A percentile compares a stretch with the other conserved stretches of the same genome.
These are phyloP conservation scores for Nelumbo lutea DNA, from an alignment of 164 flowering plant genomes.

Conservation along the genomic window DNA sequence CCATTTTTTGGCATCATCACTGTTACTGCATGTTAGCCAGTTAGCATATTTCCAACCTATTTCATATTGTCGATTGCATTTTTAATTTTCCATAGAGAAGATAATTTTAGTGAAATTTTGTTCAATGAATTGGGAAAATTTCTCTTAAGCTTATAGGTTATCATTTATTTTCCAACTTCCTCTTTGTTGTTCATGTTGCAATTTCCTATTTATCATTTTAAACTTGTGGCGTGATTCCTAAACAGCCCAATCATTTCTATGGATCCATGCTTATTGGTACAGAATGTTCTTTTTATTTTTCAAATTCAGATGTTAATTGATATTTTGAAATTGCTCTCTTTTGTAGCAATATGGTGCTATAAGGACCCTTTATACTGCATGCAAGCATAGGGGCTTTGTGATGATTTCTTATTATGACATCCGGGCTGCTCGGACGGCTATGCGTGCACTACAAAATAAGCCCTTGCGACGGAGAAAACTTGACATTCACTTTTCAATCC, in stretches of 20 bases:
- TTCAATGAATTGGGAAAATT: too few species aligned
- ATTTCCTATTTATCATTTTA: not conserved
- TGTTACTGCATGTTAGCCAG: too few species aligned
- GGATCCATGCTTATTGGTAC: not conserved
- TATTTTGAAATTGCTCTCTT: slow-evolving; percentile 6
- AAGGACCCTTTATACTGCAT: slow-evolving; percentile 90
- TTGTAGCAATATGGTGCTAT: slow-evolving; percentile 96
- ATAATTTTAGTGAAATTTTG: too few species aligned
- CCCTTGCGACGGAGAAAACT: slow-evolving; percentile 92
- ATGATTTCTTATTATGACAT: slow-evolving; percentile 99
- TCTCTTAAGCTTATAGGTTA: too few species aligned
- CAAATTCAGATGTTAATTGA: not conserved
- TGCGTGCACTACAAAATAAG: slow-evolving; percentile 92
- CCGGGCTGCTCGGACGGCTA: slow-evolving; percentile 92
- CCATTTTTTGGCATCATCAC: too few species aligned
- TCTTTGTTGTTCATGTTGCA: too few species aligned
- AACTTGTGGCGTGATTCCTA: not conserved
- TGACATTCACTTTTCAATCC: slow-evolving; percentile 98
- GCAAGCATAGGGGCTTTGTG: slow-evolving; percentile 98
- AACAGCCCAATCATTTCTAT: not conserved
- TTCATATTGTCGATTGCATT: too few species aligned
- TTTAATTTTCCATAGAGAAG: too few species aligned
- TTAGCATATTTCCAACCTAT: too few species aligned
- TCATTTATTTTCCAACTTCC: too few species aligned
- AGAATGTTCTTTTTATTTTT: not conserved